Conservation (phyloP, 768 basidiomycete species). For the Collybia sordida region DNA sequence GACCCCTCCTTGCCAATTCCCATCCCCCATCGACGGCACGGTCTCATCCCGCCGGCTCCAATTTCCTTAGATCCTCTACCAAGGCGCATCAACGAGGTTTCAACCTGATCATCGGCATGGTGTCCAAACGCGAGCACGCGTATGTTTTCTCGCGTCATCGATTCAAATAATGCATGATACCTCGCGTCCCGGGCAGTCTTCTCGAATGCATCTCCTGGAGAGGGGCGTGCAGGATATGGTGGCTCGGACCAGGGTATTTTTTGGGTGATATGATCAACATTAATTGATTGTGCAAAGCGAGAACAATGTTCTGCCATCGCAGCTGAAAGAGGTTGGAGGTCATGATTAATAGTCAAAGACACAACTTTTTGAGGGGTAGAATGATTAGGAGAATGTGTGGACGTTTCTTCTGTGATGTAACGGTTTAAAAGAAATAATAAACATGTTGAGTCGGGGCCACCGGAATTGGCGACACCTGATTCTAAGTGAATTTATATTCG, state of each 20-base stretch:
- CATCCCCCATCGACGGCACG: slow-evolving; percentile 78
- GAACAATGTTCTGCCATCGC: slow-evolving; percentile 54
- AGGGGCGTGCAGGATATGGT: slow-evolving; percentile 51
- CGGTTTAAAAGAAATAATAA: slow-evolving; percentile 66
- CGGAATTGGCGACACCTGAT: slow-evolving; percentile 75
- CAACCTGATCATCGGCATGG: slow-evolving; percentile 83
- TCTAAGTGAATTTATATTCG: neutral
- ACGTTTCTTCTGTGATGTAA: slow-evolving; percentile 28
- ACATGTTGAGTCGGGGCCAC: slow-evolving; percentile 82
- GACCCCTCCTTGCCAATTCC: slow-evolving; percentile 35
- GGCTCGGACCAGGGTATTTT: slow-evolving; percentile 57
- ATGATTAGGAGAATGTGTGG: slow-evolving; percentile 1
- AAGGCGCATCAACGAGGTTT: slow-evolving; percentile 74
- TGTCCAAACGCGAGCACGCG: slow-evolving; percentile 65
- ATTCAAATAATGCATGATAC: slow-evolving; percentile 48
- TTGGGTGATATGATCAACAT: slow-evolving; percentile 44
- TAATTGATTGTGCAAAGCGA: slow-evolving; percentile 38
- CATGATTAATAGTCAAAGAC: slow-evolving; percentile 70
- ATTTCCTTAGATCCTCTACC: slow-evolving; percentile 52
- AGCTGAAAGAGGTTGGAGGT: slow-evolving; percentile 57
- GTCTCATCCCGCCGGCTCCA: slow-evolving; percentile 70
- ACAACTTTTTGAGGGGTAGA: slow-evolving; percentile 28
- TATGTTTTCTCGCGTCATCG: slow-evolving; percentile 26
- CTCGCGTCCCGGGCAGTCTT: slow-evolving; percentile 57
- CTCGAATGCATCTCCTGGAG: slow-evolving; percentile 45